phyloP scores from a whole-genome alignment of 352 stramenopile species.

The Phytophthora litchii region DNA sequence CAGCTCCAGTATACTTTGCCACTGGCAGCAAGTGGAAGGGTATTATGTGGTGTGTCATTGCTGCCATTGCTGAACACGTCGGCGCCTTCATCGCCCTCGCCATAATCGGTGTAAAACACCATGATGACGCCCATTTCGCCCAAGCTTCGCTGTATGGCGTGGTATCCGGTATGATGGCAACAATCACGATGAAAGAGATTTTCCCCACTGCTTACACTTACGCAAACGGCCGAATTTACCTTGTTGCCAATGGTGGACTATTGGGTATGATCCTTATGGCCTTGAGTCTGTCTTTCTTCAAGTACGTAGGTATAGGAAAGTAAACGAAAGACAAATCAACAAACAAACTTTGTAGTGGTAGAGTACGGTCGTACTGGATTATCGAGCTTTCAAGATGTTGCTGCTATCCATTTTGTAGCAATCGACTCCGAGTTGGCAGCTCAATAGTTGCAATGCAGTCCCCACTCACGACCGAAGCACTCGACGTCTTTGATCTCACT shows the following conservation, averaged over 20 bases:
- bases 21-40: constrained; percentile 94
- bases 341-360: constrained; percentile 2
- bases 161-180: constrained; percentile 95
- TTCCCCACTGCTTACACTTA: constrained; percentile 92
- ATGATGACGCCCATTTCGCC: constrained; percentile 20
- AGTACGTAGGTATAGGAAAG: constrained; percentile 46
- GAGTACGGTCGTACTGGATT: neutral
- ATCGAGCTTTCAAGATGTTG: no score
- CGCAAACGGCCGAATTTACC: constrained; percentile 75
- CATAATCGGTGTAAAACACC: constrained; percentile 47
- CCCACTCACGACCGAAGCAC: no score
- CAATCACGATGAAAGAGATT: constrained; percentile 91
- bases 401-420: no score
- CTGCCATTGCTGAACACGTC: constrained; percentile 91
- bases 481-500: no score
- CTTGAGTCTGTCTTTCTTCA: constrained; percentile 90
- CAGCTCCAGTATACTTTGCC: constrained; percentile 97
- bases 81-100: constrained; percentile 87
- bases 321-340: neutral
- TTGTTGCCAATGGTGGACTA: constrained; percentile 84
- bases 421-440: no score
- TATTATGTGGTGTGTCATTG: constrained; percentile 92
- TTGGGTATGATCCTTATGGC: constrained; percentile 92
- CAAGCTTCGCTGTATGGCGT: constrained; percentile 92
- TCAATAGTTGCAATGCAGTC: no score